These are phyloP conservation scores for Quercus dentata DNA, from an alignment of 306 rosid genomes.

Conservation along the genomic window DNA sequence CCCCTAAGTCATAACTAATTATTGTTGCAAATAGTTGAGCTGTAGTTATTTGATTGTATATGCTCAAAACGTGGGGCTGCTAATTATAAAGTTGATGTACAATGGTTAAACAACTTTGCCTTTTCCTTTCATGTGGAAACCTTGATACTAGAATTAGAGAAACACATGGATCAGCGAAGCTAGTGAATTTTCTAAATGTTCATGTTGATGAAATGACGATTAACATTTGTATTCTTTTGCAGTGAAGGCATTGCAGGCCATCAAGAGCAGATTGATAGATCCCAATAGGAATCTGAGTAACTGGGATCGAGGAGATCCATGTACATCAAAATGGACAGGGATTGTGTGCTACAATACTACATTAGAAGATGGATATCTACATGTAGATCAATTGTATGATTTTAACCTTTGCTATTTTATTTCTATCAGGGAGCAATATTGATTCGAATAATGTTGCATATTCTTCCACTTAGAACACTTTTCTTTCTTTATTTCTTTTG, in stretches of 20 bases:
- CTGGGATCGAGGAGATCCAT: slow-evolving; percentile 83
- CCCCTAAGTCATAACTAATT: too few species aligned
- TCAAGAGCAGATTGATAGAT: slow-evolving; percentile 57
- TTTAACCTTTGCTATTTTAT: slow-evolving; percentile 16
- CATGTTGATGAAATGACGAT: slow-evolving; percentile 16
- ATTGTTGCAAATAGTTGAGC: neutral
- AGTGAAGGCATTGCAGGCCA: slow-evolving; percentile 68
- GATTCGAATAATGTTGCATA: neutral
- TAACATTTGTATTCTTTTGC: slow-evolving; percentile 34
- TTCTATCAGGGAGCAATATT: slow-evolving; percentile 10
- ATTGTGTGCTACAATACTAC: slow-evolving; percentile 62
- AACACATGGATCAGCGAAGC: neutral
- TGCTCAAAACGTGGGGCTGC: neutral
- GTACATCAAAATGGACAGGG: slow-evolving; percentile 72
- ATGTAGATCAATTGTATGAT: slow-evolving; percentile 70
- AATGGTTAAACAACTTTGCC: neutral
- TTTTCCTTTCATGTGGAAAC: neutral
- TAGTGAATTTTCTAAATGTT: neutral
- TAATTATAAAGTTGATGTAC: neutral
- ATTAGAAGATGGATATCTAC: slow-evolving; percentile 60
- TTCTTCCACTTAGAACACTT: slow-evolving; percentile 4
- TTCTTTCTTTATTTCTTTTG: neutral
- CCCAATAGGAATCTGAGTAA: slow-evolving; percentile 65
- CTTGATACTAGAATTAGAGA: neutral
- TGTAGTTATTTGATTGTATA: neutral